Percentiles rank a stretch among this genome's conserved stretches.
phyloP scores from a whole-genome alignment of 768 basidiomycete species.

The Artomyces pyxidatus region DNA sequence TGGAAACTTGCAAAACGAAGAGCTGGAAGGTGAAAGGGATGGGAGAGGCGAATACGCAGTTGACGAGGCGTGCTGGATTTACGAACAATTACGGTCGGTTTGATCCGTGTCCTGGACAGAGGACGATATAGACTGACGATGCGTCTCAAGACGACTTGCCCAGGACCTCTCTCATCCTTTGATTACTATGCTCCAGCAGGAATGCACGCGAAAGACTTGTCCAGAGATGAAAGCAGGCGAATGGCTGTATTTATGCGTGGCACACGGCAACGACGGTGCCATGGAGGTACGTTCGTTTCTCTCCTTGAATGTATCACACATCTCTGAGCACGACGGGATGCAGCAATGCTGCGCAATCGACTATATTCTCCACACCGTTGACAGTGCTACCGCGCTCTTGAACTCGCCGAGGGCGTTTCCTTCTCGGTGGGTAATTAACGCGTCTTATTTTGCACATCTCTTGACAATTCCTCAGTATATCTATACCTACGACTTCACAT shows the following conservation, averaged over 20 bases:
- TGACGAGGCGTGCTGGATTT: constrained; percentile 82
- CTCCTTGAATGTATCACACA: neutral
- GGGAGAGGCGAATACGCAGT: constrained; percentile 47
- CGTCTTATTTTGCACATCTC: constrained; percentile 7
- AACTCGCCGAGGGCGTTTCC: constrained; percentile 91
- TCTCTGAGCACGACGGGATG: neutral
- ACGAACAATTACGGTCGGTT: constrained; percentile 50
- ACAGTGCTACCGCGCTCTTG: constrained; percentile 86
- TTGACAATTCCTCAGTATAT: constrained; percentile 44
- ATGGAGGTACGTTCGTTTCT: constrained; percentile 59
- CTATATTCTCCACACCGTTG: constrained; percentile 89
- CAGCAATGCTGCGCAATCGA: constrained; percentile 97
- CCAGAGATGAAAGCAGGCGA: constrained; percentile 99
- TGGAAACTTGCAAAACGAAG: constrained; percentile 19
- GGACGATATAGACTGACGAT: neutral
- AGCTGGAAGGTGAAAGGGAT: constrained; percentile 27
- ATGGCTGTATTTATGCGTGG: constrained; percentile 95
- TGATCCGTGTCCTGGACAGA: neutral
- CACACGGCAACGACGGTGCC: constrained; percentile 81
- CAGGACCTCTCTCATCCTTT: constrained; percentile 83
- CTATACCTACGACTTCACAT: constrained; percentile 71
- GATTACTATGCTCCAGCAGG: constrained; percentile 77
- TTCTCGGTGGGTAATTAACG: constrained; percentile 51
- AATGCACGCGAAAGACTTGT: constrained; percentile 80
- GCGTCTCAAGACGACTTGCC: constrained; percentile 59